Base-by-base conservation (phyloP, 441 rosid genomes). In the Rhodomyrtus psidioides region DNA sequence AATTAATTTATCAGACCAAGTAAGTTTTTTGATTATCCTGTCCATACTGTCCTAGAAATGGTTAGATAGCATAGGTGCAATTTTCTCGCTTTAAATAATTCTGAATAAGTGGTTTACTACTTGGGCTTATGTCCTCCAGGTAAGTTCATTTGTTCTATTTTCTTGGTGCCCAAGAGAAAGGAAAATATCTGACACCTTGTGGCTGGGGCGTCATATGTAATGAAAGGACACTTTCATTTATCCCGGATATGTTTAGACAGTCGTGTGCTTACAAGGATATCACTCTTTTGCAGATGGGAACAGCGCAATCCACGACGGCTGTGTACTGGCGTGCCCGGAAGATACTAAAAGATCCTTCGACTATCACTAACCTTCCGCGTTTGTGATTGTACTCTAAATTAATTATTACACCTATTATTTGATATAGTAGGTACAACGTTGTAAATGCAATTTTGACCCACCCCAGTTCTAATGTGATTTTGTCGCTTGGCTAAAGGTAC, bases 271-370 rank as follows among this genome's bases (percentile, higher is more conserved):
- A 86, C 87, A 16, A 28, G 42, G 55, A 59, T 62, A 34, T 81
- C 24, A 24, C 85, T 62, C 30, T 55, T 86, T 81, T 62, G 83
- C 95, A 97, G 99, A 85, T 93, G 89, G 99, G 98, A 86, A 97
- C 97, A 49, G 92, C 98, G n/a, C n/a, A n/a, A 90, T 93, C 94
- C 0, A 92, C 94, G 19, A 86, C 88, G 30, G 95, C 94, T 1
- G 92, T 97, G 81, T 83, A 89, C 76, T 95, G 97, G 96, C 97
- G 97, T 1, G 98, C 98, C 6, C 90, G 93, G 82, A 97, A 94
- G 93, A 91, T 93, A 4, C 91, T 97, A 4, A 93, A 89, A 82
- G 92, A 91, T 51, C 86, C 91, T 23, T 92, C 92, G 14, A 88
- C 87, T 16, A 88, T 88, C 54, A 53, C 87, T 15, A 84, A 89